These are phyloP conservation scores for Phytophthora macrochlamydospora DNA, from an alignment of 352 stramenopile genomes.

Conservation along the genomic window DNA sequence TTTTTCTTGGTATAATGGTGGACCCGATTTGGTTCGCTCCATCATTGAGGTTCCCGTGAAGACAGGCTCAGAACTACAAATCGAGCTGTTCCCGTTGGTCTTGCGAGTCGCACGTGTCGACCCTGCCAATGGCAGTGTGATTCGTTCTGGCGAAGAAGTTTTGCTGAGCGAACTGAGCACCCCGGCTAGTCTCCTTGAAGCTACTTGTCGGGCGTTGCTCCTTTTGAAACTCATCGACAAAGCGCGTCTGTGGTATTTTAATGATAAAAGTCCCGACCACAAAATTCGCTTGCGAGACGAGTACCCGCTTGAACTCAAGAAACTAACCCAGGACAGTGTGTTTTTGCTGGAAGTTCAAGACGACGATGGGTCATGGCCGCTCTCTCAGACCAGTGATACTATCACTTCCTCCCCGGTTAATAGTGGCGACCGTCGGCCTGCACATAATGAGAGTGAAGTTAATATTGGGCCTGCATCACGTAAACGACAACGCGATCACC, in stretches of 20 bases:
- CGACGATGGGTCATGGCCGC: slow-evolving; percentile 82
- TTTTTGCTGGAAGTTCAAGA: slow-evolving; percentile 88
- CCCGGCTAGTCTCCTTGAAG: slow-evolving; percentile 62
- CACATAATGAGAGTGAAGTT: slow-evolving; percentile 26
- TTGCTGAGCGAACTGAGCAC: slow-evolving; percentile 71
- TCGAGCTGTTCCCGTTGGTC: slow-evolving; percentile 84
- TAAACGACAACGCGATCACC: slow-evolving; percentile 54
- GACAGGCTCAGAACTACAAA: slow-evolving; percentile 39
- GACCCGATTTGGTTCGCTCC: slow-evolving; percentile 63
- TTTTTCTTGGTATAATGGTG: slow-evolving; percentile 84
- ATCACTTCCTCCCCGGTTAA: slow-evolving; percentile 42
- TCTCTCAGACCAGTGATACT: slow-evolving; percentile 65
- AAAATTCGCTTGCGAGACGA: slow-evolving; percentile 67
- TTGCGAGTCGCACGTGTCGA: slow-evolving; percentile 80
- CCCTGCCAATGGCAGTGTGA: slow-evolving; percentile 62
- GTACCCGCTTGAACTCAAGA: slow-evolving; percentile 52
- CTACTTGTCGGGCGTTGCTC: slow-evolving; percentile 75
- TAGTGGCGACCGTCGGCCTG: slow-evolving; percentile 21
- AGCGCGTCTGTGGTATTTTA: slow-evolving; percentile 83
- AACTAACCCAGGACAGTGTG: slow-evolving; percentile 75
- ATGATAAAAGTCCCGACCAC: slow-evolving; percentile 66
- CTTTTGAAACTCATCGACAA: slow-evolving; percentile 75
- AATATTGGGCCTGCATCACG: slow-evolving; percentile 23
- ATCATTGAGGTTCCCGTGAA: slow-evolving; percentile 51
- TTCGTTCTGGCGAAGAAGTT: slow-evolving; percentile 84